Evolutionary conservation across 805 yeast species (phyloP), one percentile per base, ranked within the genome.

Genomic region (Debaryomyces tyrocola): DNA sequence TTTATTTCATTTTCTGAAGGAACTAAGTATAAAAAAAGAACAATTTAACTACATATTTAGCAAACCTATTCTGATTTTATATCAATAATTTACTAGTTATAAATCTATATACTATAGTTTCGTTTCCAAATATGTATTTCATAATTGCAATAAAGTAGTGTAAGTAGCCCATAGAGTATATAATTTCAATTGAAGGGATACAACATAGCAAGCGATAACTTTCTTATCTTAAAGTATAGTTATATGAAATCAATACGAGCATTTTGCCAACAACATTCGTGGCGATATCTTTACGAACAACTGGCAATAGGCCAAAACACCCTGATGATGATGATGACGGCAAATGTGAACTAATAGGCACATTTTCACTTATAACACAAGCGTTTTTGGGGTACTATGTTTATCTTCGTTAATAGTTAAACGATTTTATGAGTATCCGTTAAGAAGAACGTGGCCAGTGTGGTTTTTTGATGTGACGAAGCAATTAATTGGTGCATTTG

Each of bases 381-480:
- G 76, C 79, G 1, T 60, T 80, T 4, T 69, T 94, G 69, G 99
- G 97, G 60, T 85, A 6, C 69, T 90, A 18, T 90, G 96, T 10
- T 64, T 94, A 4, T 74, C 84, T 24, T 82, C 92, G 2, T 69
- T 92, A 37, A 80, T 90, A 2, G 67, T 84, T 36, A 92, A 94
- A 60, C 75, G 98, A 44, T 80, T 71, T 49, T 80, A 83, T 49
- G 99, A 92, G 58, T 78, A 78, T 49, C 97, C 97, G 1, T 63
- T 74, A 37, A 77, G 90, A 53, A 74, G 99, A 51, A 91, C 95
- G 3, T 82, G 96, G 88, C 77, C 79, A 54, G 84, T 91, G 10
- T 92, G 98, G 98, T 59, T 78, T 14, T 91, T 81, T 59, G 99
- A 92, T 62, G 96, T 92, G 0, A 79, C 88, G 14, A 92, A 94